phyloP scores from a whole-genome alignment of 1,284 basidiomycete genomes.

The Earliella scabrosa region DNA sequence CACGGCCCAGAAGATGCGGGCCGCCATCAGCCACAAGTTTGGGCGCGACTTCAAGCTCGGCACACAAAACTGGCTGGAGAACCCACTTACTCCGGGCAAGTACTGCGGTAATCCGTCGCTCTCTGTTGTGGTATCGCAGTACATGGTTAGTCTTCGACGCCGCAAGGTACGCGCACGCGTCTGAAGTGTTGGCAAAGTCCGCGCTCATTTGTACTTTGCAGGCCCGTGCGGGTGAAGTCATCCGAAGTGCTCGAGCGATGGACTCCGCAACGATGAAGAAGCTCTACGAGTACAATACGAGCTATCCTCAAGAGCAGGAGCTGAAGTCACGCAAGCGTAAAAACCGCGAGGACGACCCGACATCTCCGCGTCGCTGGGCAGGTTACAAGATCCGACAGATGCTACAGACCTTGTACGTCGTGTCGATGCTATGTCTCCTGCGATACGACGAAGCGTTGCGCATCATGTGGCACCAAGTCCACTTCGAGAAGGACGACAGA shows the following conservation, averaged over 20 bases:
- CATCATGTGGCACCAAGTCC: constrained; percentile 26
- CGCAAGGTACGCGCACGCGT: no score
- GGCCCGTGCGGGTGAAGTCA: no score
- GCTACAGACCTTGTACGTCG: constrained; percentile 23
- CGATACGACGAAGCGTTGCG: constrained; percentile 29
- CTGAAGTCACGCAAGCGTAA: background rate
- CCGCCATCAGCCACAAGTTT: constrained; percentile 31
- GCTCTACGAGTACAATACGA: background rate
- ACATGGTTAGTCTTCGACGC: constrained; percentile 31
- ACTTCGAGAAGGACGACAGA: background rate
- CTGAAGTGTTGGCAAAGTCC: no score
- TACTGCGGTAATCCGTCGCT: constrained; percentile 29
- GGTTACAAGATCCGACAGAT: constrained; percentile 24
- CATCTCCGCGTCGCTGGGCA: constrained; percentile 25
- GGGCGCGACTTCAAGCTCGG: constrained; percentile 24
- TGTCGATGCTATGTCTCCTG: constrained; percentile 30
- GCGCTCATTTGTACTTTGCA: no score
- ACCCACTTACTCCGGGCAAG: constrained; percentile 10
- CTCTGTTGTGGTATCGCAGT: constrained; percentile 25
- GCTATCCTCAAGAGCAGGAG: background rate
- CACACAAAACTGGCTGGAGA: constrained; percentile 21
- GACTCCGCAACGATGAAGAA: background rate
- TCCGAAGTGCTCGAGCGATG: no score
- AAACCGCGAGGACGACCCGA: constrained; percentile 2
- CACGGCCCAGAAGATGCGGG: constrained; percentile 31